Percentiles rank a stretch among this genome's conserved stretches.
Conservation (phyloP, 78 protist species). For the Dictyostelium capitatum region DNA sequence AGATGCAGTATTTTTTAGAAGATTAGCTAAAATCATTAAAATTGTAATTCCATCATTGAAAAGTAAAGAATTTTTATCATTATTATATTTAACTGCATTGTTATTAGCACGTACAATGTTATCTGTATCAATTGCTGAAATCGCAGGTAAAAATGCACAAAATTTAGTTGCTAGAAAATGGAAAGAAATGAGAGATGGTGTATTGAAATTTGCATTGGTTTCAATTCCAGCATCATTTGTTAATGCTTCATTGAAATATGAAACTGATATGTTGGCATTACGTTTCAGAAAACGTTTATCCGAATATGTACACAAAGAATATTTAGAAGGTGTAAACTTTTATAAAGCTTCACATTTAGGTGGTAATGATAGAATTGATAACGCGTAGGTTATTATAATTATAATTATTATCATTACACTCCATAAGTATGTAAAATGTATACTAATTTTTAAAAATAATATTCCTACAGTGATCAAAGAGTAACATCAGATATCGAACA, state of each 20-base stretch:
- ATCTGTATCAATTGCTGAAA: slow-evolving; percentile 81
- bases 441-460: too few relatives aligned
- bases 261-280: slow-evolving; percentile 78
- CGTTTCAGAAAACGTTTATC: slow-evolving; percentile 78
- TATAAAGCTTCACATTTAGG: slow-evolving; percentile 85
- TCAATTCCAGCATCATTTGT: slow-evolving; percentile 84
- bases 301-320: slow-evolving; percentile 72
- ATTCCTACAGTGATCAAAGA: slow-evolving; percentile 82
- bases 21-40: slow-evolving; percentile 75
- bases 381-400: slow-evolving; percentile 66
- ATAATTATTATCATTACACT: neutral
- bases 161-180: slow-evolving; percentile 75
- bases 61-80: slow-evolving; percentile 70
- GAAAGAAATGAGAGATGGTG: slow-evolving; percentile 71
- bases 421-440: too few relatives aligned
- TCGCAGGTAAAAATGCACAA: slow-evolving; percentile 84
- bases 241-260: slow-evolving; percentile 75
- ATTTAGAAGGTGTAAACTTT: slow-evolving; percentile 86
- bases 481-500: slow-evolving; percentile 85
- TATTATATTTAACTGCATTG: slow-evolving; percentile 67
- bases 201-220: slow-evolving; percentile 73
- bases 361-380: slow-evolving; percentile 77
- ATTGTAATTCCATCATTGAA: slow-evolving; percentile 70
- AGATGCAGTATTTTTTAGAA: slow-evolving; percentile 73
- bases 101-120: slow-evolving; percentile 82